Conservation (phyloP, 2,329 filamentous ascomycete species). For the Bipolaris bicolor region DNA sequence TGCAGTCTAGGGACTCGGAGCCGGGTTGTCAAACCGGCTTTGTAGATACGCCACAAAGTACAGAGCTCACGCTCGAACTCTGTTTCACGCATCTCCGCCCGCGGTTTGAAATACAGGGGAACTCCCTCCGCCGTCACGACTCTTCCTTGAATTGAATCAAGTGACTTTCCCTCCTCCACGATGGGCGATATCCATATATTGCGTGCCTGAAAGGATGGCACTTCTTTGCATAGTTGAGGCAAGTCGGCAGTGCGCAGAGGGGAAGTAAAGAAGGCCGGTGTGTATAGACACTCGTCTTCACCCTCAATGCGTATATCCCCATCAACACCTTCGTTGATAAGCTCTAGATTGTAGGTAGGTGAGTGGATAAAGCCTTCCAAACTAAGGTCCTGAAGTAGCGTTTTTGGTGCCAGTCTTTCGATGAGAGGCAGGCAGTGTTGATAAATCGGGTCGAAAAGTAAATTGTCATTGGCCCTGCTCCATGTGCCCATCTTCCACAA, state of each 20-base stretch:
- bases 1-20: conserved; percentile 8
- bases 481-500: not conserved
- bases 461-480: not conserved
- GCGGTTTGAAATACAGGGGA: conserved; percentile 14
- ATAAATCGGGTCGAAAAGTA: conserved; percentile 7
- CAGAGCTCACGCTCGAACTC: not conserved
- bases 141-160: conserved; percentile 3
- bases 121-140: conserved; percentile 8
- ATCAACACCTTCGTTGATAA: not conserved
- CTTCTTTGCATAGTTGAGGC: not conserved
- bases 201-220: not conserved
- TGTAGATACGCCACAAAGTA: not conserved
- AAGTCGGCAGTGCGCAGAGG: not conserved
- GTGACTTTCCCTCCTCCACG: not conserved
- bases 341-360: conserved; percentile 9
- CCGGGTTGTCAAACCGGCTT: conserved; percentile 2
- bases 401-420: conserved; percentile 3
- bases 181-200: not conserved
- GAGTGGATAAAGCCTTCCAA: conserved; percentile 9
- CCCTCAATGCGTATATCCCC: conserved; percentile 4
- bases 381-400: conserved; percentile 5
- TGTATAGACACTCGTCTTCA: conserved; percentile 3
- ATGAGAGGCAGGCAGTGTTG: conserved; percentile 2
- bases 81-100: conserved; percentile 5
- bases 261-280: conserved; percentile 1